Evolutionary conservation across 352 stramenopile species (phyloP), one percentile per base, ranked within the genome.

Genomic region (Phytopythium sindhum): DNA sequence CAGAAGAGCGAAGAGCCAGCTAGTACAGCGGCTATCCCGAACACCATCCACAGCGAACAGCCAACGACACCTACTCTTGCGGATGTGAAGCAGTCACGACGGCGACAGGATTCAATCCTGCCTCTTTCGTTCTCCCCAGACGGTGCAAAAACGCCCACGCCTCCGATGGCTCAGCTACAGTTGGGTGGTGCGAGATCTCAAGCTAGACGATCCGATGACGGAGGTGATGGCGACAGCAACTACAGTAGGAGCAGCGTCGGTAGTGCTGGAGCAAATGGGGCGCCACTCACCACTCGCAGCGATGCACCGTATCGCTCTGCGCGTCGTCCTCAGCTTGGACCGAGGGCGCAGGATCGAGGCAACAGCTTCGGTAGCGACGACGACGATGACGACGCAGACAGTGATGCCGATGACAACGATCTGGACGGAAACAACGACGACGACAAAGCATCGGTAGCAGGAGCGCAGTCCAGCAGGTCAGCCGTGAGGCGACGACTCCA

Each of bases 31-130:
- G 29, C 19, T 26, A 15, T 41, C 12, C 3, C 26, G 24, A 12
- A 56, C 26, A 19, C 12, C 10, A 19, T 4, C 24, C 1, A 17
- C 15, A 29, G 11, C 19, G 52, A 47, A 1, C 23, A 24, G 10
- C 29, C 24, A 9, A 2, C 33, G 21, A 12, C 52, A 19, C 1
- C 6, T 4, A 45, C 8, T 12, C 52, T 28, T 10, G 31, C 52
- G 15, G 33, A 58, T 15, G 31, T n/a, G 21, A 39, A 29, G 23
- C 26, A 58, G 52, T 5, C 31, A 10, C 33, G 52, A 17, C 52
- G 52, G 9, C 52, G 52, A 33, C 52, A 58, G 52, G 52, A 58
- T n/a, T 58, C 52, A 6, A 58, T 58, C 52, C 17, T 42, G 21
- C 52, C 52, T 0, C 33, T 58, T 3, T 39, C 52, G 1, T 29